Evolutionary conservation across 1,284 basidiomycete genomes (phyloP).

Genomic region (Ustilago bromivora): DNA sequence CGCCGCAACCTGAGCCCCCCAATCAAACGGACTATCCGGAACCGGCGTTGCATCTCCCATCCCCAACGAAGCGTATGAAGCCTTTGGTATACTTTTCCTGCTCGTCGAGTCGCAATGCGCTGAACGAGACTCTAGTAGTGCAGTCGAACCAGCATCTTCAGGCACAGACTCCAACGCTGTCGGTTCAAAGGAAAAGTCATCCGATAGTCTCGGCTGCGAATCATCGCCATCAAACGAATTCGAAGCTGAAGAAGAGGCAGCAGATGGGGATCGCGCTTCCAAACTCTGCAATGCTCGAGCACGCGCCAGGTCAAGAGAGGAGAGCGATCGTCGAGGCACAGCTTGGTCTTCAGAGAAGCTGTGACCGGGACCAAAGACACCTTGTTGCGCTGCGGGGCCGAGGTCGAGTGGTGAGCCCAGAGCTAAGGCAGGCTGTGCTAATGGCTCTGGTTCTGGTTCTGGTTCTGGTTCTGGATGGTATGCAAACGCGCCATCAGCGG

Average conservation of each 20-base stretch:
- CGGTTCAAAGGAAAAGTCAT: constrained; percentile 46
- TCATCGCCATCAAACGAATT: constrained; percentile 32
- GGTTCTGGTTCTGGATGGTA: neutral
- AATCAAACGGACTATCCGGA: constrained; percentile 41
- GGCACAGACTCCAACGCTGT: constrained; percentile 45
- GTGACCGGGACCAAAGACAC: constrained; percentile 34
- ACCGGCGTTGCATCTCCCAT: constrained; percentile 11
- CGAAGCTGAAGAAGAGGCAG: constrained; percentile 8
- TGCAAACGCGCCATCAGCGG: neutral
- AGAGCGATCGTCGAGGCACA: constrained; percentile 27
- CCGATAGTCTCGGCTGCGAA: constrained; percentile 18
- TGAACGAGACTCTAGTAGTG: constrained; percentile 14
- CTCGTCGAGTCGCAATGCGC: constrained; percentile 24
- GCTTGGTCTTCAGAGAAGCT: constrained; percentile 16
- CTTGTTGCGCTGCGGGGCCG: constrained; percentile 25
- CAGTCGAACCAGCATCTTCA: constrained; percentile 16
- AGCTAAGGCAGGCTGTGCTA: constrained; percentile 12
- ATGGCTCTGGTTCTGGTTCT: neutral
- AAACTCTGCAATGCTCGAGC: constrained; percentile 36
- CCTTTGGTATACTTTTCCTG: constrained; percentile 34
- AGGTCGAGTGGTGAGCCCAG: constrained; percentile 47
- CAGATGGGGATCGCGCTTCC: constrained; percentile 24
- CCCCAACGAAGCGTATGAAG: constrained; percentile 18
- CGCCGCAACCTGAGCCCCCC: constrained; percentile 46
- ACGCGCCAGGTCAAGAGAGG: constrained; percentile 41